Evolutionary conservation across 768 basidiomycete species (phyloP).

Genomic region (Tricholoma matsutake): DNA sequence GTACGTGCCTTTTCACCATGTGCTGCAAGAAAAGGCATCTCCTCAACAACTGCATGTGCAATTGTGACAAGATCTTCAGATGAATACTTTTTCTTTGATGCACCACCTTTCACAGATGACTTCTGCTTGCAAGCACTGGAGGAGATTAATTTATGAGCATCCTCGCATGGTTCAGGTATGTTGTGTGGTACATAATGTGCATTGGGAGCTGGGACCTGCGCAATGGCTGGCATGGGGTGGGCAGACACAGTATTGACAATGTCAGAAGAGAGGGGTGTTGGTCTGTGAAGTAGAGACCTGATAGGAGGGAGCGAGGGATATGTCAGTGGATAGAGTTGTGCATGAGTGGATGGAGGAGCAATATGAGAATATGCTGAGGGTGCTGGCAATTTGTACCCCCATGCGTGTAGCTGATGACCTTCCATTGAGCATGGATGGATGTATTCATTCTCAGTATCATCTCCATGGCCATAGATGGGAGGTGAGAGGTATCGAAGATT

Average conservation of each 20-base stretch:
- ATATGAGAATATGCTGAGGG: not conserved
- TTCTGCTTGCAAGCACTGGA: not conserved
- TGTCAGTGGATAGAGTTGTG: too few species aligned
- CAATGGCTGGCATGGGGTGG: not conserved
- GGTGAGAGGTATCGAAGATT: not conserved
- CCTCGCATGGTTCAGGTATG: not conserved
- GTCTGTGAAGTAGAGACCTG: not conserved
- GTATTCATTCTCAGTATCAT: not conserved
- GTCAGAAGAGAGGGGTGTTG: not conserved
- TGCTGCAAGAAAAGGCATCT: not conserved
- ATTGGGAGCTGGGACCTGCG: not conserved
- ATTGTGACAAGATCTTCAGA: not conserved
- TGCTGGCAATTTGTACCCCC: not conserved
- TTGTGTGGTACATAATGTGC: not conserved
- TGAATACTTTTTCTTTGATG: not conserved
- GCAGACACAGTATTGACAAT: not conserved
- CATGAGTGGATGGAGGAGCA: not conserved
- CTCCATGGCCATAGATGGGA: not conserved
- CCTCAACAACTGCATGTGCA: not conserved
- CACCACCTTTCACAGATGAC: not conserved
- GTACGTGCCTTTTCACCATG: not conserved
- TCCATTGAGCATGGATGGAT: not conserved
- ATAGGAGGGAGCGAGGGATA: not conserved
- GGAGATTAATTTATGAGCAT: not conserved
- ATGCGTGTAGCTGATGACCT: not conserved